phyloP scores from a whole-genome alignment of 371 early-diverging fungal species.

The Polyrhizophydium stewartii region DNA sequence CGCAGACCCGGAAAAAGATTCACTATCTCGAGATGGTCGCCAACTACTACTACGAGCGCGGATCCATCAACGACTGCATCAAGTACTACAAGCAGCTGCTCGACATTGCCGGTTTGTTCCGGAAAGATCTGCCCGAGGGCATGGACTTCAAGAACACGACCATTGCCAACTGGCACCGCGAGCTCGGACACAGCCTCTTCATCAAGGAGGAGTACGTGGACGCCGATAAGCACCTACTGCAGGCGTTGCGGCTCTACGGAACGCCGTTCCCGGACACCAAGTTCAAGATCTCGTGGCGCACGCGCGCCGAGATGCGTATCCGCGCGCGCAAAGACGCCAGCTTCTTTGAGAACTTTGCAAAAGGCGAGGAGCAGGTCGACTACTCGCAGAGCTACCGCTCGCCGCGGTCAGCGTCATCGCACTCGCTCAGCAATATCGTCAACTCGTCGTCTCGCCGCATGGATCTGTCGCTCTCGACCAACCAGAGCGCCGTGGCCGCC shows the following conservation, averaged over 20 bases:
- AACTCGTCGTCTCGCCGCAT: background rate
- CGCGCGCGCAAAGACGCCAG: background rate
- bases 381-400: background rate
- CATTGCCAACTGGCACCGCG: constrained; percentile 37
- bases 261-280: constrained; percentile 17
- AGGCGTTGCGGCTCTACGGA: constrained; percentile 18
- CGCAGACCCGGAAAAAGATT: constrained; percentile 29
- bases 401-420: background rate
- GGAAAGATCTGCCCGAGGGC: constrained; percentile 4
- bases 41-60: constrained; percentile 35
- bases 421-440: constrained; percentile 3
- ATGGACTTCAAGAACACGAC: constrained; percentile 8
- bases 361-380: background rate
- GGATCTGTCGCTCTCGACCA: background rate
- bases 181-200: constrained; percentile 43
- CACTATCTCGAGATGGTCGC: constrained; percentile 37
- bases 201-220: constrained; percentile 12
- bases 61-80: constrained; percentile 32
- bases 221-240: constrained; percentile 27
- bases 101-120: constrained; percentile 11
- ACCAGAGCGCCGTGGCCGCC: no score
- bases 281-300: constrained; percentile 14
- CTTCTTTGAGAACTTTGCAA: constrained; percentile 3
- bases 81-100: constrained; percentile 40
- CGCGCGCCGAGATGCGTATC: constrained; percentile 14